Evolutionary conservation across 306 rosid species (phyloP).

Genomic region (Abrus precatorius): DNA sequence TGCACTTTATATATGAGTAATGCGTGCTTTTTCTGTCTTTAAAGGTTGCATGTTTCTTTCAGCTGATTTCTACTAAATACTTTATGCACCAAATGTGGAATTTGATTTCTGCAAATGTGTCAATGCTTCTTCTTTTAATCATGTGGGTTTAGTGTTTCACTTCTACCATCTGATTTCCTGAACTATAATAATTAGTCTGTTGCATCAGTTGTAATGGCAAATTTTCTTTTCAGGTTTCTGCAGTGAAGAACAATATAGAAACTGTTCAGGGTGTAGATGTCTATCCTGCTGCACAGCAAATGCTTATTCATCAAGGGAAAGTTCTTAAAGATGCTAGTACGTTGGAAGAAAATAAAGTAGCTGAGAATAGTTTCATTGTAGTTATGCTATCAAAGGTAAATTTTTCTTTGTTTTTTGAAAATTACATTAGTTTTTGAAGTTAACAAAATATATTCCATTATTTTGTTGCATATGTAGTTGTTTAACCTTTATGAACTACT

Average conservation of each 20-base stretch:
- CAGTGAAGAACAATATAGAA: constrained; percentile 86
- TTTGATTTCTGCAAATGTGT: neutral
- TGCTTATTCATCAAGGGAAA: constrained; percentile 95
- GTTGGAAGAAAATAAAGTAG: constrained; percentile 85
- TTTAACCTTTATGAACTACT: constrained; percentile 16
- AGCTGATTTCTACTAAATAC: constrained; percentile 2
- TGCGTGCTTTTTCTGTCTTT: constrained; percentile 12
- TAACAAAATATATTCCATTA: neutral
- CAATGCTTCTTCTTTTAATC: constrained; percentile 3
- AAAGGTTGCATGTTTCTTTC: constrained; percentile 20
- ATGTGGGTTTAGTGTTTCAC: neutral
- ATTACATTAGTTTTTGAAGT: neutral
- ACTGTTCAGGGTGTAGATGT: constrained; percentile 75
- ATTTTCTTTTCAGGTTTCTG: constrained; percentile 69
- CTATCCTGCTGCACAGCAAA: constrained; percentile 91
- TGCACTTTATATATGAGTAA: neutral
- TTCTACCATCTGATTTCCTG: neutral
- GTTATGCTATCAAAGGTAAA: constrained; percentile 92
- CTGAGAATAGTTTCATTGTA: constrained; percentile 88
- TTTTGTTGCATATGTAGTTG: neutral
- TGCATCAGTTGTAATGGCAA: constrained; percentile 4
- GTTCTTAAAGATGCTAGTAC: constrained; percentile 86
- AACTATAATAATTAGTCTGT: neutral
- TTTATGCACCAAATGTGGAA: neutral
- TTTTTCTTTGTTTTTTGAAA: neutral